Evolutionary conservation across 352 stramenopile species (phyloP).

Genomic region (Peronospora farinosa): DNA sequence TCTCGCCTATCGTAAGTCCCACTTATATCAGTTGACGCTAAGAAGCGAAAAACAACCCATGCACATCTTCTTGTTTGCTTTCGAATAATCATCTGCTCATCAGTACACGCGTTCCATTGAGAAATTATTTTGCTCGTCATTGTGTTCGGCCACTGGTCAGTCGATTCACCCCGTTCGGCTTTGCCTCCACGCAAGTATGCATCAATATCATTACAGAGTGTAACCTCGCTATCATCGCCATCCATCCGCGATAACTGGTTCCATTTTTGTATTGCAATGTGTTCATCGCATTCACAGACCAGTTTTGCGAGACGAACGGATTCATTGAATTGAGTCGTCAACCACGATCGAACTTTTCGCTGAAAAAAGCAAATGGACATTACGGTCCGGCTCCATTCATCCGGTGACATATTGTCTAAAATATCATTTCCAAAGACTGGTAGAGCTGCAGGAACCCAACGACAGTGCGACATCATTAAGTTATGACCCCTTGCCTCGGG

Average conservation of each 20-base stretch:
- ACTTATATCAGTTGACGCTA: constrained; percentile 63
- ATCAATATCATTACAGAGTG: constrained; percentile 25
- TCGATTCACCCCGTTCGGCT: constrained; percentile 1
- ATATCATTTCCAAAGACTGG: constrained; percentile 44
- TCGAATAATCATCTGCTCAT: constrained; percentile 61
- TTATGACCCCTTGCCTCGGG: constrained; percentile 30
- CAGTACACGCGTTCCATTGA: constrained; percentile 46
- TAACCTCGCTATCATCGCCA: constrained; percentile 29
- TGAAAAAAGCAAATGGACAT: constrained; percentile 33
- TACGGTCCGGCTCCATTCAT: constrained; percentile 31
- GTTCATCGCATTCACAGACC: constrained; percentile 40
- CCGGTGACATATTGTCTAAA: constrained; percentile 31
- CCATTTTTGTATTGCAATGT: constrained; percentile 22
- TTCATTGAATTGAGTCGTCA: constrained; percentile 20
- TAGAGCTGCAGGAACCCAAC: constrained; percentile 54
- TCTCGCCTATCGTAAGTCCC: constrained; percentile 65
- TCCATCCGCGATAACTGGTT: constrained; percentile 19
- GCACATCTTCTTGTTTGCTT: constrained; percentile 65
- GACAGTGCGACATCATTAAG: constrained; percentile 51
- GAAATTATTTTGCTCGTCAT: constrained; percentile 27
- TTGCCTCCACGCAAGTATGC: constrained; percentile 12
- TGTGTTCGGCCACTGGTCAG: constrained; percentile 2
- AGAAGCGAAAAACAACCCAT: constrained; percentile 80
- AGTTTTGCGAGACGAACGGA: constrained; percentile 35
- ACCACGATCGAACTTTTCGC: constrained; percentile 28